Conservation (phyloP, 768 basidiomycete genomes). For the Astraeus odoratus region DNA sequence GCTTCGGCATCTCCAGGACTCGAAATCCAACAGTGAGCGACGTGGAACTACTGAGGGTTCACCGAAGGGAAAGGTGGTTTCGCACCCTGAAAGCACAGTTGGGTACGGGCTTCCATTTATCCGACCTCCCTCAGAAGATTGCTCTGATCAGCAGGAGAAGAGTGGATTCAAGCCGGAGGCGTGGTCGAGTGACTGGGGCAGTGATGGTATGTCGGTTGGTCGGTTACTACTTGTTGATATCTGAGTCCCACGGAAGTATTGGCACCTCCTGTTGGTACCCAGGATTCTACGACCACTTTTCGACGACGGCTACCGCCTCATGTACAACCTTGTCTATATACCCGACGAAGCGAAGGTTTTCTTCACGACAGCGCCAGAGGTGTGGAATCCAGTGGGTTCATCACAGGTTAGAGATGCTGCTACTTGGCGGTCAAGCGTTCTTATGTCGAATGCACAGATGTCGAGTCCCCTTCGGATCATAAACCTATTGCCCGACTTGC, state of each 20-base stretch:
- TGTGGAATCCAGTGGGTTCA: slow-evolving; percentile 4
- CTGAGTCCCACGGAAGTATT: slow-evolving; percentile 6
- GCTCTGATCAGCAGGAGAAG: background rate
- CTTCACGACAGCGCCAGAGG: slow-evolving; percentile 1
- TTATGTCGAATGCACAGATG: slow-evolving; percentile 28
- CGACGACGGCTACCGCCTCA: slow-evolving; percentile 11
- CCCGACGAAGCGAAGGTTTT: slow-evolving; percentile 21
- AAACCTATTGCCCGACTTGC: slow-evolving; percentile 56
- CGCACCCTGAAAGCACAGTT: background rate
- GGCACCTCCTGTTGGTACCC: slow-evolving; percentile 7
- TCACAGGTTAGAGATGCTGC: slow-evolving; percentile 10
- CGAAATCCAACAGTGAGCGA: background rate
- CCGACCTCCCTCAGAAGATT: background rate
- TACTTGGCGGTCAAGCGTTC: background rate
- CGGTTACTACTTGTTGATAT: background rate
- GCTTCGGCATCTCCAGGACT: background rate
- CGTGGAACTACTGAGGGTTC: background rate
- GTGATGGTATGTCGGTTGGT: slow-evolving; percentile 16
- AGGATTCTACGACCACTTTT: background rate
- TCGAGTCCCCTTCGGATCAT: slow-evolving; percentile 36
- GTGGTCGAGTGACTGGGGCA: slow-evolving; percentile 16
- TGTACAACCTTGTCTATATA: slow-evolving; percentile 17
- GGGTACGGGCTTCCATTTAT: background rate
- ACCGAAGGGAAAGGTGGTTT: background rate
- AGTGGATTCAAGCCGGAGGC: slow-evolving; percentile 9